Conservation (phyloP, 352 stramenopile species). For the Pythium rishiriense region DNA sequence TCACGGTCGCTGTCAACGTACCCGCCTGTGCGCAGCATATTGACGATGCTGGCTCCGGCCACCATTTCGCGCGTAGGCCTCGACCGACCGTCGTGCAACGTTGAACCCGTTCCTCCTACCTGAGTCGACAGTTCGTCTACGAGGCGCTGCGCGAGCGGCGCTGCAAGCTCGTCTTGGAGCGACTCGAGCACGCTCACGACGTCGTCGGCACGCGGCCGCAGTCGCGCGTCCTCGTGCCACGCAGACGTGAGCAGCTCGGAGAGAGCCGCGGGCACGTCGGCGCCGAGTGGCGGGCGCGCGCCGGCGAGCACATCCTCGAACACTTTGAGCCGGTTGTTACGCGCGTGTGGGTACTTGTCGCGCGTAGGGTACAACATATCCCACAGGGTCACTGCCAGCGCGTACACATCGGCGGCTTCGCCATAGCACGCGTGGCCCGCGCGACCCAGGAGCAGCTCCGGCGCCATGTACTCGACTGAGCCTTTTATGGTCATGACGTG, state of each 20-base stretch:
- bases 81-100: not conserved
- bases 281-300: constrained; percentile 34
- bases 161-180: constrained; percentile 47
- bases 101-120: no score
- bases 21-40: constrained; percentile 6
- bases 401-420: constrained; percentile 54
- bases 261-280: constrained; percentile 33
- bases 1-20: constrained; percentile 17
- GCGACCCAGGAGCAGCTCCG: constrained; percentile 49
- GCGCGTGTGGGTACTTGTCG: constrained; percentile 39
- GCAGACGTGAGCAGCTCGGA: constrained; percentile 41
- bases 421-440: constrained; percentile 34
- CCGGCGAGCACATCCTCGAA: constrained; percentile 47
- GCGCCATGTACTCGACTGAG: constrained; percentile 58
- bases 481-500: constrained; percentile 43
- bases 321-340: constrained; percentile 35
- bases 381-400: constrained; percentile 63
- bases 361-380: constrained; percentile 47
- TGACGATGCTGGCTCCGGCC: not conserved
- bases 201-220: constrained; percentile 38
- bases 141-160: constrained; percentile 29
- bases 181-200: constrained; percentile 49
- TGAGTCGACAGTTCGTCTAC: constrained; percentile 25
- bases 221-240: constrained; percentile 42
- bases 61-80: not conserved